Conservation (phyloP, 1,139 yeast genomes). For the Debaryomyces singareniensis region DNA sequence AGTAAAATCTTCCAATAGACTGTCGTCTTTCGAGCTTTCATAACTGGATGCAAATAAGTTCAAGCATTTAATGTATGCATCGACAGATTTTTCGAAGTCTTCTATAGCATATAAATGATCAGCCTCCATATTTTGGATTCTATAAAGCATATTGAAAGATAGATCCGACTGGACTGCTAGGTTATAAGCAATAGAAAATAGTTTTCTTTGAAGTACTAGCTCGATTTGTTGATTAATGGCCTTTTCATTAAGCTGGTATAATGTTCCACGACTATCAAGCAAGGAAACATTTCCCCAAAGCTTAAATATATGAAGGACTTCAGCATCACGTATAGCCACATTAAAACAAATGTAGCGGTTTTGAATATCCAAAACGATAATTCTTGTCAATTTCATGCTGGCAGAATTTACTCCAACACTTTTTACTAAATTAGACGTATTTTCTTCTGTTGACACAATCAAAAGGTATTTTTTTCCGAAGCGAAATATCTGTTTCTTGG, state of each 20-base stretch:
- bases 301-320: conserved; percentile 46
- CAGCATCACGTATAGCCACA: conserved; percentile 58
- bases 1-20: conserved; percentile 40
- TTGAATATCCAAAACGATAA: conserved; percentile 60
- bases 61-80: conserved; percentile 51
- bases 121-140: conserved; percentile 63
- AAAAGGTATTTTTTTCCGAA: conserved; percentile 45
- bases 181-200: conserved; percentile 67
- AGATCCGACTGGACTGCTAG: conserved; percentile 50
- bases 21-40: conserved; percentile 7
- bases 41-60: conserved; percentile 12
- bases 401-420: conserved; percentile 2
- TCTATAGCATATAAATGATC: conserved; percentile 63
- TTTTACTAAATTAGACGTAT: neutral
- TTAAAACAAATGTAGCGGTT: conserved; percentile 70
- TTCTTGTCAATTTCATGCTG: conserved; percentile 35
- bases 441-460: conserved; percentile 41
- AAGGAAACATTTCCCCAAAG: conserved; percentile 54
- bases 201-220: conserved; percentile 60
- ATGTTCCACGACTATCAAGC: conserved; percentile 68
- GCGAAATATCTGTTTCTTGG: conserved; percentile 48
- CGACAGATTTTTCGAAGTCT: conserved; percentile 62
- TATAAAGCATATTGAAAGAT: conserved; percentile 32
- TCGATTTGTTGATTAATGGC: conserved; percentile 63
- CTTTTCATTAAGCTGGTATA: conserved; percentile 66